A percentile compares a stretch with the other conserved stretches of the same genome.
Evolutionary conservation across 352 stramenopile genomes (phyloP).

Genomic region (Peronospora farinosa): DNA sequence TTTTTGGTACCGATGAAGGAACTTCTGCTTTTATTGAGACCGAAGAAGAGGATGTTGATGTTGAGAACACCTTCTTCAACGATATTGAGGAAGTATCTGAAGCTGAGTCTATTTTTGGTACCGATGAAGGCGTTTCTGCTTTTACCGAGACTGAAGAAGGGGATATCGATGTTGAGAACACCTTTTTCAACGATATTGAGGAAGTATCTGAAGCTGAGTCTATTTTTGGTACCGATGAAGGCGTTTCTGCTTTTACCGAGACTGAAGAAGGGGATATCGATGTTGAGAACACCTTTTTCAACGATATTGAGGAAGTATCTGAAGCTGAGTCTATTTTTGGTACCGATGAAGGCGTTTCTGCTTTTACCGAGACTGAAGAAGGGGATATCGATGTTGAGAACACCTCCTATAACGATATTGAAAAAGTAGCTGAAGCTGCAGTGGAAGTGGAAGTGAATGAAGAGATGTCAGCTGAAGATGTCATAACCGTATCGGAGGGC

Average conservation of each 20-base stretch:
- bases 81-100: not conserved
- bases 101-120: not conserved
- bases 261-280: conserved; percentile 1
- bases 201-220: not conserved
- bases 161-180: not conserved
- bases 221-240: conserved; percentile 2
- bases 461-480: conserved; percentile 1
- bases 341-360: not conserved
- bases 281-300: not conserved
- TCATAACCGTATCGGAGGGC: conserved; percentile 1
- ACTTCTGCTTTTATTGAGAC: not conserved
- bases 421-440: not conserved
- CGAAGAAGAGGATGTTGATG: conserved; percentile 1
- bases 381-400: not conserved
- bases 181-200: not conserved
- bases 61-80: not conserved
- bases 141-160: conserved; percentile 3
- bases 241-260: not conserved
- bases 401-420: not conserved
- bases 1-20: not conserved
- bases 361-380: conserved; percentile 3
- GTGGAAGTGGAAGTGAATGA: conserved; percentile 1
- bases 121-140: not conserved
- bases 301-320: not conserved
- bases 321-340: conserved; percentile 1